These are phyloP conservation scores for Acrocalymma vagum DNA, from an alignment of 2,329 filamentous ascomycete species.

Conservation along the genomic window DNA sequence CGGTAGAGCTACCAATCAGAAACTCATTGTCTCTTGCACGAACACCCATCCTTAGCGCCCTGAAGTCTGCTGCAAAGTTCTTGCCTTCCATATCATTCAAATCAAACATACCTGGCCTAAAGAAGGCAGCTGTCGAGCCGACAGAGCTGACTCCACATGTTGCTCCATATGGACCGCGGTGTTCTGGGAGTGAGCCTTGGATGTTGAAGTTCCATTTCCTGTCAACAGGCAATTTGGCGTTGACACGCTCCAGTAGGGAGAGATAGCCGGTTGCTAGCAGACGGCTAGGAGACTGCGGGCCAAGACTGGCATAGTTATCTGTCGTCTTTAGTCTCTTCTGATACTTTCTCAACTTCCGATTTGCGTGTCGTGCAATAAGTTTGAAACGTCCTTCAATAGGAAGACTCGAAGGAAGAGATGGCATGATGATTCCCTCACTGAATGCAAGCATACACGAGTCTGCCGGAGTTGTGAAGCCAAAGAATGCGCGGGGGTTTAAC, in stretches of 20 bases:
- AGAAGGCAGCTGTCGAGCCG: constrained; percentile 45
- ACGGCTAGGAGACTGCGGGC: constrained; percentile 47
- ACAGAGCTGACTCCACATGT: constrained; percentile 57
- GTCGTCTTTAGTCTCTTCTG: constrained; percentile 50
- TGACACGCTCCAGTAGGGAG: constrained; percentile 47
- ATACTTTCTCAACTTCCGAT: constrained; percentile 53
- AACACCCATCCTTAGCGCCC: constrained; percentile 47
- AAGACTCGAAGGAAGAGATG: constrained; percentile 48
- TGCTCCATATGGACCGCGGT: constrained; percentile 40
- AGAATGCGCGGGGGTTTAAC: constrained; percentile 56
- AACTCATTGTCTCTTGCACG: constrained; percentile 57
- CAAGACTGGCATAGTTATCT: constrained; percentile 26
- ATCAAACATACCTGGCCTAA: constrained; percentile 37
- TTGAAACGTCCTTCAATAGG: constrained; percentile 48
- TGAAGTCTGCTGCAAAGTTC: constrained; percentile 53
- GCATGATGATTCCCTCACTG: constrained; percentile 55
- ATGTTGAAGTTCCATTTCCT: constrained; percentile 37
- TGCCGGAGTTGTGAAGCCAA: constrained; percentile 46
- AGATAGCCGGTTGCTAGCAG: constrained; percentile 56
- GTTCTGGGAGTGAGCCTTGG: constrained; percentile 48
- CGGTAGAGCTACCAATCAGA: constrained; percentile 52
- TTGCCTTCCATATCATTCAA: constrained; percentile 34
- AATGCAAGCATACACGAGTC: constrained; percentile 59
- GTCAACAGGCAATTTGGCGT: constrained; percentile 42
- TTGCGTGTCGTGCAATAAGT: constrained; percentile 50